Base-by-base conservation (phyloP, 129 eudicot species). In the Lactuca saligna region DNA sequence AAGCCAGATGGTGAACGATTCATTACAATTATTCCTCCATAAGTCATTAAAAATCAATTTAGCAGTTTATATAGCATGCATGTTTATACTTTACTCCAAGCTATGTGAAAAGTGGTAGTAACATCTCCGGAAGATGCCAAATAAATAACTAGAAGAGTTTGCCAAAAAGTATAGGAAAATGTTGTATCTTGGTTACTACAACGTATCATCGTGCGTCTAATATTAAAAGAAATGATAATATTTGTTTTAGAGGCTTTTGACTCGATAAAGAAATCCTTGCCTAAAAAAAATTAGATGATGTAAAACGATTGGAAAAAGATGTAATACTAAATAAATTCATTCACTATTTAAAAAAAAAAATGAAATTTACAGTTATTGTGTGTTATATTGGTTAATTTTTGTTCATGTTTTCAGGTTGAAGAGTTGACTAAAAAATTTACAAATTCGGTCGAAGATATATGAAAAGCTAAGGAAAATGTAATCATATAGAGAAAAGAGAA, bases 401-500 rank as follows among this genome's bases (percentile, higher is more conserved):
- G 55, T 66, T 65, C 11, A 34, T 78, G 33, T 75, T 31, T 17
- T 7, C 82, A 89, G 95, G 78, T 89, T 73, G 98, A 93, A 29
- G 98, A 93, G 75, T 62, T 93, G 78, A 93, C 98, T 11, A 89
- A 93, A 73, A 93, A 84, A 81, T 93, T 73, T 68, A 83, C 82
- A 64, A 93, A 93, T 84, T 75, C 90, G 10, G 98, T 90, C 15
- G 96, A 93, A 73, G 98, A 89, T 65, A 81, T 89, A 86, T 86
- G 97, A 87, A 93, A 93, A 83, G 79, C 96, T 6, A 93, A 93
- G 88, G 98, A 93, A 69, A 93, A 93, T 69, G 98, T 87, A 77
- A 89, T 93, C 32, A 74, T 64, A 51, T 68, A 75, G 61, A 86
- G 86, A 70, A 88, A 72, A 86, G 14, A 25, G 48, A 56, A n/a